Evolutionary conservation across 495 filamentous ascomycete species (phyloP), one percentile per base, ranked within the genome.

Genomic region (Aspergillus carlsbadensis): DNA sequence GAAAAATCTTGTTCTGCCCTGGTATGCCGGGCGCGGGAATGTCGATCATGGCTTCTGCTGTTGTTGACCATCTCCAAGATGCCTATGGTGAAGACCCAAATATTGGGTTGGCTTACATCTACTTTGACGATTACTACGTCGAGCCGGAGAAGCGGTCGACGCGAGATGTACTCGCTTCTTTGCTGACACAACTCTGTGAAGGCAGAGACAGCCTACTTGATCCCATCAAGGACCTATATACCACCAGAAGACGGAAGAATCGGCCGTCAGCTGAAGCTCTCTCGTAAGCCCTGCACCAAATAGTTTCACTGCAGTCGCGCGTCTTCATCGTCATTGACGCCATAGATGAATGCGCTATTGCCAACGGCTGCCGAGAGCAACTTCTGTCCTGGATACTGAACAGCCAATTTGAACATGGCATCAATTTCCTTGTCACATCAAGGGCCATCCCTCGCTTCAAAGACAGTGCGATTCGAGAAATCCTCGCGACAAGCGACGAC

Each of bases 301-400:
- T 59, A 47, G 65, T 3, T 60, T 56, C 10, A 55, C 70, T 10
- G 57, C 52, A 18, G 31, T 62, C 64, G 8, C 60, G 29, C 22
- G 42, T 59, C 8, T 67, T 72, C 53, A 61, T 82, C 37, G 56
- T 82, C 17, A 52, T 81, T 10, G 78, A 81, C 53, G 79, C 77
- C 5, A 48, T 74, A 0, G 71, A 74, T 36, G 71, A 74, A 61
- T 71, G 63, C 20, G 7, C 24, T 14, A 37, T 31, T 3, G 14
- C 39, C 0, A 1, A 43, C 10, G 2, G 47, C 14, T 66, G 13
- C 40, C 71, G 13, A 5, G 49, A 2, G 36, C 58, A 35, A 11
- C 35, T 48, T 24, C 5, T 48, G 6, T 26, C 10, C 66, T 3
- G 51, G 47, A 18, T 52, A 31, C 10, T 48, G 1, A 7, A 2